A percentile compares a stretch with the other conserved stretches of the same genome.
Evolutionary conservation across 352 stramenopile species (phyloP).

Genomic region (Phytophthora hybrid): DNA sequence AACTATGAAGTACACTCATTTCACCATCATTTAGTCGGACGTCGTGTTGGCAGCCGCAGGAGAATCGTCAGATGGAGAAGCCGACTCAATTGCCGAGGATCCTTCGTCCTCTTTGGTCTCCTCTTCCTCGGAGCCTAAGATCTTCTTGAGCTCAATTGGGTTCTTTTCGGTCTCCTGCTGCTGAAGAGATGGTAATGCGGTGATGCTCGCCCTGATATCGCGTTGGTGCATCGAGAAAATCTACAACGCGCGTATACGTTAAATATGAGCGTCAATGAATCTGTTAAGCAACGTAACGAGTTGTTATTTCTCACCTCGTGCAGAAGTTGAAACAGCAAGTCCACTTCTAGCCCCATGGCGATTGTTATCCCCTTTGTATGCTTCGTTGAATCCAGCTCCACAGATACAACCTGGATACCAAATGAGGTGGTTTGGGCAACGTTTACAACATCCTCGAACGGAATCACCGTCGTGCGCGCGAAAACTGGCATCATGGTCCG

Average conservation of each 20-base stretch:
- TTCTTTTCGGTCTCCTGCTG: slow-evolving; percentile 55
- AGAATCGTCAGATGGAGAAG: slow-evolving; percentile 8
- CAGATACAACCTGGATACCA: slow-evolving; percentile 68
- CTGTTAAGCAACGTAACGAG: neutral
- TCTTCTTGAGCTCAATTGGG: slow-evolving; percentile 52
- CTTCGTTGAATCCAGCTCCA: slow-evolving; percentile 55
- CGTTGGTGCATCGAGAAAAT: slow-evolving; percentile 68
- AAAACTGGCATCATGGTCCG: slow-evolving; percentile 83
- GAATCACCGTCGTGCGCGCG: slow-evolving; percentile 66
- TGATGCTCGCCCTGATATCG: slow-evolving; percentile 21
- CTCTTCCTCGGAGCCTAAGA: slow-evolving; percentile 68
- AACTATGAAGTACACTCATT: neutral
- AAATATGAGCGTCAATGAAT: neutral
- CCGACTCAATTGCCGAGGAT: slow-evolving; percentile 3
- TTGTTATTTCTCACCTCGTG: slow-evolving; percentile 47
- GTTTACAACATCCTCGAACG: slow-evolving; percentile 64
- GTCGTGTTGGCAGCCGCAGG: slow-evolving; percentile 1
- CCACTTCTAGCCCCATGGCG: slow-evolving; percentile 79
- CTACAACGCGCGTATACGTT: slow-evolving; percentile 30
- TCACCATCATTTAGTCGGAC: slow-evolving; percentile 14
- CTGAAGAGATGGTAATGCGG: slow-evolving; percentile 36
- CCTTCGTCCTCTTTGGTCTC: slow-evolving; percentile 62
- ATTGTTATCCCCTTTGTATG: slow-evolving; percentile 70
- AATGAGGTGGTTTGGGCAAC: slow-evolving; percentile 68
- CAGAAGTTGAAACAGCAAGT: slow-evolving; percentile 78